Evolutionary conservation across 192 early-diverging fungal species (phyloP), one percentile per base, ranked within the genome.

Genomic region (Coemansia sp.): DNA sequence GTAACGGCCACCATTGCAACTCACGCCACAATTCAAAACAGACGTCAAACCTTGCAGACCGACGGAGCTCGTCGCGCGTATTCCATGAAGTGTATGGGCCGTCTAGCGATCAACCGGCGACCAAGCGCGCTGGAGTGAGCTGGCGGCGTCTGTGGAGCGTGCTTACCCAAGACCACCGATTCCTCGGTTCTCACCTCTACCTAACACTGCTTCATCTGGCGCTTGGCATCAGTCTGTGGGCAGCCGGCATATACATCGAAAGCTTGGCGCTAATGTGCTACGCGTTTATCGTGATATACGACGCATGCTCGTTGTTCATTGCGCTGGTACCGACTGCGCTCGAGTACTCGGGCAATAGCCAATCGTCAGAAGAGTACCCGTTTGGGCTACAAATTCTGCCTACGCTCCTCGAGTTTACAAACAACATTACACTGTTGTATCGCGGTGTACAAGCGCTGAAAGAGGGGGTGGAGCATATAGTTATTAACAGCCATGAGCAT

Each of bases 391-490:
- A 59, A 24, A 14, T 49, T 5, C 63, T 79, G 39, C 67, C 66
- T 4, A 67, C 67, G 54, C 14, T 79, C 11, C 37, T 79, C n/a
- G 59, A 64, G 64, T 79, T 79, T 61, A 39, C 68, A 45, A 79
- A 79, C 59, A 60, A 64, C 53, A 54, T 79, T 16, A 63, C 53
- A 4, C 49, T 79, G 26, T 51, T 79, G 47, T 79, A 73, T 27
- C 61, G 76, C 23, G 68, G 50, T 11, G 57, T 73, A 37, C 76
- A 79, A 57, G 67, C 76, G 27, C 57, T 79, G 14, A 73, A 70
- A 58, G 76, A 79, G 29, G 76, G 76, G 7, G 35, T 67, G 35
- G 76, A 79, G 67, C 71, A 79, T 57, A 38, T 79, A 0, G 58
- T 55, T 20, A 65, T 58, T 5, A 64, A 60, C 39, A 62, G 75